Base-by-base conservation (phyloP, 2,329 filamentous ascomycete genomes). In the Ophiostoma quercus region DNA sequence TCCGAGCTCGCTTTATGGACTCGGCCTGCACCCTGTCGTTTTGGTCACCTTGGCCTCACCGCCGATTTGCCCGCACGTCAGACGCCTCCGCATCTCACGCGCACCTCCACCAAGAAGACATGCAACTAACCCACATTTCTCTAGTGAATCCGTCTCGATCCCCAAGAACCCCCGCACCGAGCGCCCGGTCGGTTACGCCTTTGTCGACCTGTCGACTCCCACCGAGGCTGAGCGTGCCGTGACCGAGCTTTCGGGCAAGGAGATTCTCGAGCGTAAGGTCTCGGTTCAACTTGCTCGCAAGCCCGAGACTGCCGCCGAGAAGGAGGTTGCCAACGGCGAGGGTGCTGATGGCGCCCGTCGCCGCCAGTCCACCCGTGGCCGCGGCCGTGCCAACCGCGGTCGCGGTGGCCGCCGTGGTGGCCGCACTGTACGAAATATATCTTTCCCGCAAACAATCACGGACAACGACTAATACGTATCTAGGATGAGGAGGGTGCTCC, bases 151-250 rank as follows among this genome's bases (percentile, higher is more conserved):
- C 82, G 94, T 94, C 81, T 98, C 95, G 77, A 99, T 99, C 82
- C 95, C 95, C 76, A 97, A 96, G 88, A 98, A 99, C 87, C 95
- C 95, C 79, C 94, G 95, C 82, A 99, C 94, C 83, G 94, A 93
- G 83, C 94, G 95, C 80, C 94, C 95, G 74, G 95, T 99, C 80
- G 95, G 95, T 79, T 99, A 98, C 82, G 95, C 95, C 79, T 99
- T 99, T 80, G 95, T 99, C 80, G 95, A 98, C 79, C 91, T 99
- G 75, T 96, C 92, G 73, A 97, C 94, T 74, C 92, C 95, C 72
- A 88, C 88, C 75, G 95, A 98, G 85, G 95, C 95, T 74, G 92
- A 97, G 83, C 92, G 93, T 81, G 95, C 95, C 78, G 98, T 99
- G 77, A 85, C 88, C 77, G 92, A 97, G 83, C 91, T 99, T 75